Conservation (phyloP, 2,329 filamentous ascomycete species). For the Sporothrix variecibatus region DNA sequence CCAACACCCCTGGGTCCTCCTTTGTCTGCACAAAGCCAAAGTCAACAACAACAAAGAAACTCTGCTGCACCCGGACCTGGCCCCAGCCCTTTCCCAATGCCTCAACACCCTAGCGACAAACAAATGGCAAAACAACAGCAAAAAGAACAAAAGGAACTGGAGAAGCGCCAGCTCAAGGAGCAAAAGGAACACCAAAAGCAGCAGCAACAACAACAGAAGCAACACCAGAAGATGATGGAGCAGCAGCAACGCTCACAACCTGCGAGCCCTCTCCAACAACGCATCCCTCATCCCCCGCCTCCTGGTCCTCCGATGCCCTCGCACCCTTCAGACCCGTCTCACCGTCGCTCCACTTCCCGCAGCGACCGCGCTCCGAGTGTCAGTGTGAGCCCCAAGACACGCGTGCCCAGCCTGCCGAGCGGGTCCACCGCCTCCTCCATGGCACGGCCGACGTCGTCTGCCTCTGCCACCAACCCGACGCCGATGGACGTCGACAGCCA, state of each 20-base stretch:
- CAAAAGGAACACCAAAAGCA: not conserved
- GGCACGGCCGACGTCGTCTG: conserved; percentile 22
- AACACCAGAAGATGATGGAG: conserved; percentile 24
- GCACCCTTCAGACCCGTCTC: conserved; percentile 41
- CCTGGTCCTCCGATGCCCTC: not conserved
- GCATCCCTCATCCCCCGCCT: conserved; percentile 34
- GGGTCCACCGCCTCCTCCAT: not conserved
- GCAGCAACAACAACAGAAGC: conserved; percentile 19
- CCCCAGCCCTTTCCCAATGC: conserved; percentile 31
- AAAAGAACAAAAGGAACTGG: not conserved
- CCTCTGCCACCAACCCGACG: not conserved
- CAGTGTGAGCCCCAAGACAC: conserved; percentile 78
- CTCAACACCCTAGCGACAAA: conserved; percentile 11
- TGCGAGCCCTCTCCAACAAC: conserved; percentile 62
- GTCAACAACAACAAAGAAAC: conserved; percentile 4
- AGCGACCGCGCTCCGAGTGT: conserved; percentile 69
- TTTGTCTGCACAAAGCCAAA: conserved; percentile 35
- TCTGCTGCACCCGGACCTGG: conserved; percentile 31
- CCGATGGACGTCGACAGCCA: conserved; percentile 37
- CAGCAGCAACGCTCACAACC: conserved; percentile 49
- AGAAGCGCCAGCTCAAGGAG: not conserved
- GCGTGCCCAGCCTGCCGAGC: conserved; percentile 40
- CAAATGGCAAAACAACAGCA: conserved; percentile 29
- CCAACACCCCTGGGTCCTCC: conserved; percentile 56
- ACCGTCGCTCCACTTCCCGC: conserved; percentile 54